phyloP scores from a whole-genome alignment of 2,329 filamentous ascomycete genomes.

The Zasmidium angulare region DNA sequence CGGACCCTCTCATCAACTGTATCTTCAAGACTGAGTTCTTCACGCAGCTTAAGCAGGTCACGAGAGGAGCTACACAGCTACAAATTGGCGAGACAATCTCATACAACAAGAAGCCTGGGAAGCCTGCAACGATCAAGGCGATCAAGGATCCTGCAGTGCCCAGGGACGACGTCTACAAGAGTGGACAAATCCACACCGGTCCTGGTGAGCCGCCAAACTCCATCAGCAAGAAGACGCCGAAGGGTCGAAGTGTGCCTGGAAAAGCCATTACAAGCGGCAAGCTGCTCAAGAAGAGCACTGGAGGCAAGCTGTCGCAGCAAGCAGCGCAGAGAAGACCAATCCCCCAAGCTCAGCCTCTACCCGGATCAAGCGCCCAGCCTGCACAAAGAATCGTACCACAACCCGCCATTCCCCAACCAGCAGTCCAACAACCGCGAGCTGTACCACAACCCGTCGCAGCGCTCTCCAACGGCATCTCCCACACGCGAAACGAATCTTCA shows the following conservation, averaged over 20 bases:
- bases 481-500: conserved; percentile 42
- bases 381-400: conserved; percentile 31
- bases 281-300: conserved; percentile 72
- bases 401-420: conserved; percentile 35
- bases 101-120: conserved; percentile 97
- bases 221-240: conserved; percentile 78
- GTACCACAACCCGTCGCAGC: conserved; percentile 47
- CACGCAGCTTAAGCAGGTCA: conserved; percentile 78
- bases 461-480: conserved; percentile 47
- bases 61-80: conserved; percentile 77
- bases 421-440: conserved; percentile 33
- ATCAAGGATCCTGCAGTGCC: conserved; percentile 77
- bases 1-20: conserved; percentile 91
- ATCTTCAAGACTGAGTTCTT: conserved; percentile 97
- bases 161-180: conserved; percentile 86
- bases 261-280: conserved; percentile 92
- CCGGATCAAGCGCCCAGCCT: conserved; percentile 28
- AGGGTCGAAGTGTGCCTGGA: conserved; percentile 79
- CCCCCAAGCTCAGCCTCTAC: conserved; percentile 45
- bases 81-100: conserved; percentile 83
- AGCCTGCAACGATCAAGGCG: conserved; percentile 84
- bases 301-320: conserved; percentile 67
- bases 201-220: conserved; percentile 82
- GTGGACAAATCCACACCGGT: conserved; percentile 81
- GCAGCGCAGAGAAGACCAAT: conserved; percentile 48